phyloP scores from a whole-genome alignment of 805 yeast species.

The Martiniozyma abietophila region DNA sequence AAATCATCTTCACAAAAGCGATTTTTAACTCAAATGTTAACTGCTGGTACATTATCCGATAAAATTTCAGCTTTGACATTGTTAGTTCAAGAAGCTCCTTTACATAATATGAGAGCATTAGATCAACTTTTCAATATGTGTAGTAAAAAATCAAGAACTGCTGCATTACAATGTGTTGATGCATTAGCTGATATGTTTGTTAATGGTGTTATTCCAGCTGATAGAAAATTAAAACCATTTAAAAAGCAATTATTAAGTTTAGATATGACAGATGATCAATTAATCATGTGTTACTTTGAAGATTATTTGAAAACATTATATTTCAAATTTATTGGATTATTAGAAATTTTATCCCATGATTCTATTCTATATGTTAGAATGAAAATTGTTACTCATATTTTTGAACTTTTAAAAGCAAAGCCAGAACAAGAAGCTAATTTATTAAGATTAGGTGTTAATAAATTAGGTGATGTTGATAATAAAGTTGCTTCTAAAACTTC shows the following conservation, averaged over 20 bases:
- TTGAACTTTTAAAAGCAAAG: constrained; percentile 70
- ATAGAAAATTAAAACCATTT: constrained; percentile 72
- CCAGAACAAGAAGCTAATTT: constrained; percentile 97
- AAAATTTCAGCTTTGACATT: constrained; percentile 91
- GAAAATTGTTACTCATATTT: constrained; percentile 65
- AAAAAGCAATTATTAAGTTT: constrained; percentile 57
- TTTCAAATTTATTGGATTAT: constrained; percentile 63
- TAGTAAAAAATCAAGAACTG: constrained; percentile 86
- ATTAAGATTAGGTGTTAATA: constrained; percentile 81
- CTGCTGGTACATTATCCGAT: constrained; percentile 91
- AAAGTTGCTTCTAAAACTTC: constrained; percentile 88
- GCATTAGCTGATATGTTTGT: constrained; percentile 84
- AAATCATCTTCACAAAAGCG: constrained; percentile 73
- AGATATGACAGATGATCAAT: constrained; percentile 40
- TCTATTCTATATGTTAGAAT: constrained; percentile 82
- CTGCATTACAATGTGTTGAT: constrained; percentile 82
- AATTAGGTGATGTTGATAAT: constrained; percentile 86
- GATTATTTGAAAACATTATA: constrained; percentile 74
- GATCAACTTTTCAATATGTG: constrained; percentile 72
- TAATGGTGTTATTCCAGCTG: constrained; percentile 78
- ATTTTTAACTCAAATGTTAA: constrained; percentile 79
- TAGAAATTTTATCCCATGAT: constrained; percentile 82
- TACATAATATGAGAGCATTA: constrained; percentile 77
- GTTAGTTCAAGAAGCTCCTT: constrained; percentile 88
- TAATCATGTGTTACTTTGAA: constrained; percentile 78